These are phyloP conservation scores for Aschersonia sp. DNA, from an alignment of 2,329 filamentous ascomycete genomes.

Conservation along the genomic window DNA sequence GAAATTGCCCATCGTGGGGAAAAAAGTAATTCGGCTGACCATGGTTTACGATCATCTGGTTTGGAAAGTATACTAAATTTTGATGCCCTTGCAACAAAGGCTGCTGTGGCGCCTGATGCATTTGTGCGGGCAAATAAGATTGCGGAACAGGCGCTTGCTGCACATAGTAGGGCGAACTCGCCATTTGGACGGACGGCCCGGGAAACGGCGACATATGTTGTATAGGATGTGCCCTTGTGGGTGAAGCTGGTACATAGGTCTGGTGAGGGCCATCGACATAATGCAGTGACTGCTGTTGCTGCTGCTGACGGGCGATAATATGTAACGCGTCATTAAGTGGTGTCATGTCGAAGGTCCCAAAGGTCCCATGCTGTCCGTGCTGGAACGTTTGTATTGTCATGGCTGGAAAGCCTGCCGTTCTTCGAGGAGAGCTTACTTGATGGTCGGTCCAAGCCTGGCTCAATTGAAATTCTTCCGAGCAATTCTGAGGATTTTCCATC, in stretches of 20 bases:
- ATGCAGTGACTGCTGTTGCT: constrained; percentile 11
- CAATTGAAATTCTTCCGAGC: neutral
- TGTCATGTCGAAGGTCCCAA: constrained; percentile 33
- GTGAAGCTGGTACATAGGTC: constrained; percentile 19
- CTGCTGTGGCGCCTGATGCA: constrained; percentile 22
- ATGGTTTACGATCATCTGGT: constrained; percentile 26
- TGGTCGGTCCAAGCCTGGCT: neutral
- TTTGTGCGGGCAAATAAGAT: constrained; percentile 26
- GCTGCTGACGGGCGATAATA: constrained; percentile 20
- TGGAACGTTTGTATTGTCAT: constrained; percentile 18
- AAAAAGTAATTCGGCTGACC: constrained; percentile 32
- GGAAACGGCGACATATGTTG: constrained; percentile 26
- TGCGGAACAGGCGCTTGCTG: constrained; percentile 29
- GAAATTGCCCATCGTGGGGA: constrained; percentile 21
- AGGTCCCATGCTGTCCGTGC: constrained; percentile 16
- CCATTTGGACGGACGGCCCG: constrained; percentile 22
- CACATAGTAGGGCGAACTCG: constrained; percentile 31
- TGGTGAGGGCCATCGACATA: constrained; percentile 18
- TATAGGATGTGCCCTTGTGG: constrained; percentile 22
- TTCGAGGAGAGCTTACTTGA: neutral
- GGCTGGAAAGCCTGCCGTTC: constrained; percentile 15
- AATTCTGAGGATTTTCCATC: neutral
- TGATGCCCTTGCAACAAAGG: constrained; percentile 19
- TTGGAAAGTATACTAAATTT: constrained; percentile 28
- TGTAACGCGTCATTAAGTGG: constrained; percentile 30